Conservation (phyloP, 768 basidiomycete species). For the Hirschioporus abietinus region DNA sequence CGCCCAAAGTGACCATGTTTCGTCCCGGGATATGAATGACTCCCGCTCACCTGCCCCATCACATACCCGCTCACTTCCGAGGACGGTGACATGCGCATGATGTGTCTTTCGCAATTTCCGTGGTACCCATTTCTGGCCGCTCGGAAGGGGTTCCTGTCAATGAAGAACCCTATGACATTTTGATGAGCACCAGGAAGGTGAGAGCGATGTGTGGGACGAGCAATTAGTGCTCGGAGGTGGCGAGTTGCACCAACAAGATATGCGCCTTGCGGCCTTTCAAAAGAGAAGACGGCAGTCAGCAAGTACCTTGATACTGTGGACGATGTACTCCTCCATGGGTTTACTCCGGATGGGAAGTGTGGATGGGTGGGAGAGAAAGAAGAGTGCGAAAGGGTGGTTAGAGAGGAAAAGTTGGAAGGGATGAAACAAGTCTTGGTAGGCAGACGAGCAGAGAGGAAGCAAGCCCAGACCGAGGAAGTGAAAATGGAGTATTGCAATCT, state of each 20-base stretch:
- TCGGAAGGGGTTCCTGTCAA: conserved; percentile 67
- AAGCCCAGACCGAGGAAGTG: conserved; percentile 26
- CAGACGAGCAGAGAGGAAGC: conserved; percentile 19
- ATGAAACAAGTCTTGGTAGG: conserved; percentile 43
- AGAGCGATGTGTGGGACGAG: conserved; percentile 77
- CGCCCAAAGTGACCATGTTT: conserved; percentile 64
- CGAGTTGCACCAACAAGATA: conserved; percentile 73
- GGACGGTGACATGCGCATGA: conserved; percentile 41
- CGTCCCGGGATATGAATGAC: conserved; percentile 30
- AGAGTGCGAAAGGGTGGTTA: conserved; percentile 39
- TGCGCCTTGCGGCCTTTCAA: conserved; percentile 44
- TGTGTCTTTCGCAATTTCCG: conserved; percentile 59
- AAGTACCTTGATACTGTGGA: conserved; percentile 76
- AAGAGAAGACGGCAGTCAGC: conserved; percentile 52
- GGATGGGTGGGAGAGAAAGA: conserved; percentile 46
- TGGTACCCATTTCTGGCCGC: conserved; percentile 64
- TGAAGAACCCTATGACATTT: conserved; percentile 44
- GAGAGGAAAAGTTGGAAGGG: conserved; percentile 36
- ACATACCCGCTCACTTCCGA: conserved; percentile 44
- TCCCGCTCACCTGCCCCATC: conserved; percentile 13
- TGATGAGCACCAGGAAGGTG: conserved; percentile 46
- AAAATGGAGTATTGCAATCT: conserved; percentile 52
- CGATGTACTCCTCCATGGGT: conserved; percentile 62
- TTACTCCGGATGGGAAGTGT: conserved; percentile 40
- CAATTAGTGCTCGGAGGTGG: conserved; percentile 74